Base-by-base conservation (phyloP, 2,329 filamentous ascomycete genomes). In the Chaetoscypha palmicola region DNA sequence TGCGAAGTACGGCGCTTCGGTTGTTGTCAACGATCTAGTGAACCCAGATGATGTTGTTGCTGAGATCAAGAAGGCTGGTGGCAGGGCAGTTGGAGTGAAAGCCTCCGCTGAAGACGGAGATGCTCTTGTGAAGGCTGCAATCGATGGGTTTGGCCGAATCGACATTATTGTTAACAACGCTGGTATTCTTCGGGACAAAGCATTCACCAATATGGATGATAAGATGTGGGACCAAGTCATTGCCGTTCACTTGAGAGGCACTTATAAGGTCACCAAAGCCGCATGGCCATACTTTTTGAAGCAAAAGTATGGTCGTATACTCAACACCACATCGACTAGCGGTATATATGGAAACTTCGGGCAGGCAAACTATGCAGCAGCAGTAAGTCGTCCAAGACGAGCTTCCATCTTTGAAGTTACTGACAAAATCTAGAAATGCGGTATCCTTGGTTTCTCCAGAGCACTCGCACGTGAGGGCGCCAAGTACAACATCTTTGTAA, bases 311-410 rank as follows among this genome's bases (percentile, higher is more conserved):
- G 92, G 92, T 55, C 88, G 92, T 60, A 81, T 98, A 49, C 75
- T 98, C 62, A 98, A 98, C 76, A 98, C 92, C 37, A 92, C 92
- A 31, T 94, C 88, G 26, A 97, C 92, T 38, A 94, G 86, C 58
- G 92, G 92, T 68, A 94, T 98, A 66, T 98, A 98, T 65, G 92
- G 92, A 58, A 98, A 96, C 77, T 98, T 98, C 64, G 92, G 92
- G 51, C 92, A 98, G 69, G 87, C 91, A 60, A 98, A 98, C 76
- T 98, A 98, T 67, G 78, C 92, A 50, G 87, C 91, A 47, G 86
- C 86, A 46, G 81, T 86, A 76, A 71, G 81, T 74, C 30, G n/a
- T n/a, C n/a, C n/a, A n/a, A n/a, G n/a, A n/a, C n/a, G n/a, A n/a
- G n/a, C n/a, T n/a, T n/a, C n/a, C n/a, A n/a, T n/a, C n/a, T n/a